Evolutionary conservation across 192 early-diverging fungal genomes (phyloP), one percentile per base, ranked within the genome.

Genomic region (Umbelopsis sp.): DNA sequence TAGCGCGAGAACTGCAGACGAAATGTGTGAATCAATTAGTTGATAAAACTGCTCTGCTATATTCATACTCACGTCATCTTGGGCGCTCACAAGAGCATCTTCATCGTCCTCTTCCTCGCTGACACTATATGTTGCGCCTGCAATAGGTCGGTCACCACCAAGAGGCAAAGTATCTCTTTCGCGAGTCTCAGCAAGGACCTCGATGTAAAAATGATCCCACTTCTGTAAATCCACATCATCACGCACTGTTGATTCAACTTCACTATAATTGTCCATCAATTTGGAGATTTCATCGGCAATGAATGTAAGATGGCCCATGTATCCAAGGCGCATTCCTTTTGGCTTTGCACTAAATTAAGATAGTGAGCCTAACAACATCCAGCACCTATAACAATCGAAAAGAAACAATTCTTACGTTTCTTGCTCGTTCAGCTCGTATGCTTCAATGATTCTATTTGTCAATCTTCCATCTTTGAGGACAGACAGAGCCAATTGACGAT

Each of bases 301-400:
- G 61, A 95, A 95, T 0, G 95, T 98, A 74, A 98, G 81, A 71
- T 99, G 98, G 13, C 98, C 98, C 98, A 99, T 99, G 77, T 93
- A 98, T 8, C 97, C 98, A 30, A 98, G 84, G 41, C 97, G 88
- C 22, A 93, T 74, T 30, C 97, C 97, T 50, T 96, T 95, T 13
- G 93, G 93, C 73, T 92, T 80, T 47, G 89, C 87, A 22, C 90
- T 94, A 71, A 69, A 18, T 30, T 20, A 58, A 52, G 20, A 64
- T 1, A 41, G 12, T 11, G 2, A 61, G 30, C 11, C 8, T 4
- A 30, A 7, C 33, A 4, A 55, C 15, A 61, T 61, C 13, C 27
- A 61, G 0, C 37, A 41, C 37, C 6, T 9, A 6, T 4, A 41
- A 41, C 5, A 10, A 41, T 10, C 37, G 10, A 0, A 6, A 41